Conservation (phyloP, 345 rosid species). For the Gossypium stocksii region DNA sequence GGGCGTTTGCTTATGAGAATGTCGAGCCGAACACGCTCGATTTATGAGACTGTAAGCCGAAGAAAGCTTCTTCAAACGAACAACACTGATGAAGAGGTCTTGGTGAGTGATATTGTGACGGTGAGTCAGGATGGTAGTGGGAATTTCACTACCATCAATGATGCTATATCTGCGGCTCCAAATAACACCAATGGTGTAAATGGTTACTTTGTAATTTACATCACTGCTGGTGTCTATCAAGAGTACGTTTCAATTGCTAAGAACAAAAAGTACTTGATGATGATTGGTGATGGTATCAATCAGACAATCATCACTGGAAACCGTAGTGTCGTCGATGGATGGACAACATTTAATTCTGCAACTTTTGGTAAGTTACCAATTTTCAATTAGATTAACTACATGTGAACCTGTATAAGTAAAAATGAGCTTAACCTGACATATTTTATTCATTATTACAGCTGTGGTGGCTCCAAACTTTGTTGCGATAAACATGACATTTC, state of each 20-base stretch:
- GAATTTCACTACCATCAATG: conserved; percentile 62
- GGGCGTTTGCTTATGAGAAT: conserved; percentile 58
- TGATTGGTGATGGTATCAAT: conserved; percentile 86
- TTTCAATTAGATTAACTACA: background rate
- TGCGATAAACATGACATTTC: conserved; percentile 73
- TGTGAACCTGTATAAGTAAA: background rate
- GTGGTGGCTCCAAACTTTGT: conserved; percentile 74
- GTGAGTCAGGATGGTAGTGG: conserved; percentile 75
- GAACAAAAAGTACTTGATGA: conserved; percentile 70
- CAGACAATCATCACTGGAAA: conserved; percentile 78
- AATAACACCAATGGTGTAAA: conserved; percentile 44
- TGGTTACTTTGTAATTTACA: conserved; percentile 76
- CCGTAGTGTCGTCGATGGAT: conserved; percentile 70
- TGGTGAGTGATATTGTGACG: conserved; percentile 53
- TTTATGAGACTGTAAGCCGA: conserved; percentile 51
- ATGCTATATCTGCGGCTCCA: conserved; percentile 71
- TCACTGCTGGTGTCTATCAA: conserved; percentile 66
- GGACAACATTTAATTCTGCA: conserved; percentile 91
- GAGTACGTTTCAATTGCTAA: conserved; percentile 68
- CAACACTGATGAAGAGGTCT: conserved; percentile 18
- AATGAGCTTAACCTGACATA: background rate
- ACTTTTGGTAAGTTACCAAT: conserved; percentile 56
- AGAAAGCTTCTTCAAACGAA: conserved; percentile 51
- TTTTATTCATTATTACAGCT: conserved; percentile 35
- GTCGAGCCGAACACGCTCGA: conserved; percentile 40